A percentile compares a stretch with the other conserved stretches of the same genome.
phyloP scores from a whole-genome alignment of 495 filamentous ascomycete genomes.

The Alectoria sarmentosa region DNA sequence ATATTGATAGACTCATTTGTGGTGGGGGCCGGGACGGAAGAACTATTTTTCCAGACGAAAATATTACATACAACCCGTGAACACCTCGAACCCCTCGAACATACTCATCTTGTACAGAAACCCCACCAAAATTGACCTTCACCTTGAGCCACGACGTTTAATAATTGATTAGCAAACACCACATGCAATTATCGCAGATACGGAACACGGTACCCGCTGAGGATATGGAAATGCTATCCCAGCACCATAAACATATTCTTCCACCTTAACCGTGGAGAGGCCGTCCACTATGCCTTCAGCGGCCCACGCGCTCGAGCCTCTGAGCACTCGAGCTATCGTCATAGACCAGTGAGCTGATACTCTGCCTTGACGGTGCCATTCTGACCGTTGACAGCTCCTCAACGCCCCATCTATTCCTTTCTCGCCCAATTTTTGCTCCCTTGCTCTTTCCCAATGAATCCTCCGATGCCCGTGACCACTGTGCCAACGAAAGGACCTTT shows the following conservation, averaged over 20 bases:
- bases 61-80: too few species aligned
- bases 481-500: conserved; percentile 61
- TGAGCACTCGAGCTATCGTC: conserved; percentile 10
- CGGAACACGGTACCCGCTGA: too few species aligned
- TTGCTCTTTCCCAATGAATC: conserved; percentile 83
- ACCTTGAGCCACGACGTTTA: too few species aligned
- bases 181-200: too few species aligned
- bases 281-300: conserved; percentile 9
- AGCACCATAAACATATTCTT: neutral
- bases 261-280: neutral
- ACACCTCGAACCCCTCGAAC: too few species aligned
- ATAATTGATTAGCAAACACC: too few species aligned
- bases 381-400: conserved; percentile 16
- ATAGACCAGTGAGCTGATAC: conserved; percentile 19
- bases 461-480: conserved; percentile 73
- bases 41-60: too few species aligned
- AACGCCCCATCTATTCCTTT: conserved; percentile 45
- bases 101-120: too few species aligned
- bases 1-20: too few species aligned
- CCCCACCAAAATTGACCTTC: too few species aligned
- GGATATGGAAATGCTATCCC: too few species aligned
- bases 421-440: conserved; percentile 64
- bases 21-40: too few species aligned
- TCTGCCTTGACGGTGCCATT: neutral
- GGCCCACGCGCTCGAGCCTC: conserved; percentile 14